Evolutionary conservation across 208 protist genomes (phyloP).

Genomic region (Wallacemonas collosoma): DNA sequence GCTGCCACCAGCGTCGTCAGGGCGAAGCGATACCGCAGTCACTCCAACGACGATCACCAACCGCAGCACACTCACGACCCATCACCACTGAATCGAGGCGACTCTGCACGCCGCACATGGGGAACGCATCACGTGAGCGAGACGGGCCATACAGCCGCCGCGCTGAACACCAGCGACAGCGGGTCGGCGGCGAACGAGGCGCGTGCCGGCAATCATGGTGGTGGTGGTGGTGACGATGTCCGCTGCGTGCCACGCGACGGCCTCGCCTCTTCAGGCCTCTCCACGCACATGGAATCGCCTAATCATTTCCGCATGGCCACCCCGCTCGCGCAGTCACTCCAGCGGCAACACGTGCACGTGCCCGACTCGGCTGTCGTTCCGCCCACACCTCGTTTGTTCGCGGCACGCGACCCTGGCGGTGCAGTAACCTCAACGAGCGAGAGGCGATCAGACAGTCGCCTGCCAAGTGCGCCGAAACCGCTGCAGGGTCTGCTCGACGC

Average conservation of each 20-base stretch:
- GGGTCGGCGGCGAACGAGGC: too few relatives aligned
- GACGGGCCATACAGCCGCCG: too few relatives aligned
- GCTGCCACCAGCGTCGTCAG: neutral
- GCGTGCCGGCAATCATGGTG: too few relatives aligned
- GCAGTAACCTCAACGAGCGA: neutral
- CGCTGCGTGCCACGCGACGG: too few relatives aligned
- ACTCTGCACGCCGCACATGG: too few relatives aligned
- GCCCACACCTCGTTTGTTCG: constrained; percentile 10
- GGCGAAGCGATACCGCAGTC: neutral
- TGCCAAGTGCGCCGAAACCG: constrained; percentile 30
- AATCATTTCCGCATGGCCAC: constrained; percentile 49
- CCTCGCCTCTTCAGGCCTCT: neutral
- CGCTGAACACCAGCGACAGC: too few relatives aligned
- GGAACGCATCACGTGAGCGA: too few relatives aligned
- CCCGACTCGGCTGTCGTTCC: constrained; percentile 14
- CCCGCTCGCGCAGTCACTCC: constrained; percentile 46
- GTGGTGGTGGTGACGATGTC: too few relatives aligned
- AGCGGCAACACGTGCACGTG: constrained; percentile 4
- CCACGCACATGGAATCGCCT: constrained; percentile 12
- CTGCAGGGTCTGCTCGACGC: constrained; percentile 43
- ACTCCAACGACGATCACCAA: neutral
- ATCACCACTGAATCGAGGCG: too few relatives aligned
- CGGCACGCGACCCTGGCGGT: constrained; percentile 8
- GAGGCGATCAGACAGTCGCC: neutral
- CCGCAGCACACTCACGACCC: too few relatives aligned